Base-by-base conservation (phyloP, 495 filamentous ascomycete genomes). In the Hypoxylon fuscum region DNA sequence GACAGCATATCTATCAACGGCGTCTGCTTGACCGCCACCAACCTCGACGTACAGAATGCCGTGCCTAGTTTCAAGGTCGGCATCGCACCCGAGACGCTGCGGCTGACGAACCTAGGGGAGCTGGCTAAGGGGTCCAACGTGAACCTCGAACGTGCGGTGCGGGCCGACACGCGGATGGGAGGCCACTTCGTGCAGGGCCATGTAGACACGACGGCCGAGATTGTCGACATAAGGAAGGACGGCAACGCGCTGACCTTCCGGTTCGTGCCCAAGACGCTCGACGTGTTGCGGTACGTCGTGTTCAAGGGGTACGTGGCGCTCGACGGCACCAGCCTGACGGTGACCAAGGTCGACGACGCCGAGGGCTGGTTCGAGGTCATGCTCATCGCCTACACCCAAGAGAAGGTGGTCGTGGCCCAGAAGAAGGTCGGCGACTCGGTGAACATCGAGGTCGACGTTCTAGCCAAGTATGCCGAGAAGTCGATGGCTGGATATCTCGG, bases 381-480 rank as follows among this genome's bases (percentile, higher is more conserved):
- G 96, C 78, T 99, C 40, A 96, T 99, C 74, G 86, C 91, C n/a
- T 99, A 99, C 68, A 97, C 96, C 34, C 96, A 97, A 79, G 92
- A 93, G 77, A 87, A 88, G 74, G 86, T 98, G 29, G 91, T 97
- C 1, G 90, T 89, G 55, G 91, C 90, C 8, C 76, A 72, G 9
- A 98, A 99, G 83, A 79, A 82, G 73, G 75, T 79, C n/a, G 93
- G 96, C 1, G 92, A 97, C 5, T 81, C 84, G 46, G 92, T 98
- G 25, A 99, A 99, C 74, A 88, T 98, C 14, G 96, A 99, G 82
- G 96, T 98, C 47, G 96, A 99, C 74, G 93, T 97, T 81, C 88
- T 97, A 64, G 96, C 94, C 3, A 99, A 99, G 83, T 97, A 98
- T 72, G 93, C 97, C 15, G 96, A 97, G 86, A 99, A 97, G 86